Percentiles rank a stretch among this genome's conserved stretches.
Evolutionary conservation across 495 filamentous ascomycete species (phyloP).

Genomic region (Tuber indicum): DNA sequence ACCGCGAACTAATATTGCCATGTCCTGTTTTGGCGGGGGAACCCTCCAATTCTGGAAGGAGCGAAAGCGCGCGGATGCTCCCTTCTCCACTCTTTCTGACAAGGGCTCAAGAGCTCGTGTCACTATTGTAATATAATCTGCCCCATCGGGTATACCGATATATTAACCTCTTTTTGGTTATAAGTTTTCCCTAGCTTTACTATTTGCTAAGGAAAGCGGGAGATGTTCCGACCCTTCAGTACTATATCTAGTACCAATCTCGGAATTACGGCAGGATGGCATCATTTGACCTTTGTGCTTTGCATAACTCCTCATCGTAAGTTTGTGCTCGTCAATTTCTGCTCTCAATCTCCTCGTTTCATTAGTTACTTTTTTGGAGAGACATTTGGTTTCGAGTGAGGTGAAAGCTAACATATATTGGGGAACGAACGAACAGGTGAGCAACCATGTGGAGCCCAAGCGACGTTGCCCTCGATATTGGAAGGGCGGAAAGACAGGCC

Average conservation of each 20-base stretch:
- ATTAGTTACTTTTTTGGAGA: neutral
- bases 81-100: neutral
- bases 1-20: neutral
- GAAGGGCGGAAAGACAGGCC: conserved; percentile 24
- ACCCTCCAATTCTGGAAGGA: neutral
- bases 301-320: neutral
- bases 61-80: neutral
- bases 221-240: neutral
- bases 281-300: neutral
- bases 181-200: neutral
- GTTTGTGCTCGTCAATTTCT: neutral
- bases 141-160: neutral
- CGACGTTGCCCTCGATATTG: conserved; percentile 17
- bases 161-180: neutral
- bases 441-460: conserved; percentile 12
- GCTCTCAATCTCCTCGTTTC: neutral
- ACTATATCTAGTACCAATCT: neutral
- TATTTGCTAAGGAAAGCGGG: neutral
- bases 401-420: neutral
- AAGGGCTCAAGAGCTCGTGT: neutral
- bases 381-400: neutral
- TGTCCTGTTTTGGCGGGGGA: neutral
- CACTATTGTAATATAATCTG: neutral
- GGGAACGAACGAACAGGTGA: neutral
- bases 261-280: neutral